Conservation (phyloP, 2,329 filamentous ascomycete species). For the Alternaria triticimaculans region DNA sequence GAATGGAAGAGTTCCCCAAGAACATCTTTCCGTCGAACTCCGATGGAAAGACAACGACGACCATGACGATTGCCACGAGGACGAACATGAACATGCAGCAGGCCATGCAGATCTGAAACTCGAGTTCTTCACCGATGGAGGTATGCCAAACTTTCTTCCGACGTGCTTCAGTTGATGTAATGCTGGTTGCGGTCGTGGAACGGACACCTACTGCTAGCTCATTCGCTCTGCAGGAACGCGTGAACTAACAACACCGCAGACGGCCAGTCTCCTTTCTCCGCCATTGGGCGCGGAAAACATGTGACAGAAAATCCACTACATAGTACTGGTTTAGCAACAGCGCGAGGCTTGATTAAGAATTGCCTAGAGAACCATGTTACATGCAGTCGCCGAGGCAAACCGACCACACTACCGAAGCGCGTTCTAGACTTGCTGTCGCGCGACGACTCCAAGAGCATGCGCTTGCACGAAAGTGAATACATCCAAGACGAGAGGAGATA, state of each 20-base stretch:
- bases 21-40: slow-evolving; percentile 44
- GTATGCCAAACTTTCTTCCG: slow-evolving; percentile 24
- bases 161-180: neutral
- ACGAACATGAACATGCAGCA: slow-evolving; percentile 27
- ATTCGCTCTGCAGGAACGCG: neutral
- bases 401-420: slow-evolving; percentile 37
- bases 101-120: slow-evolving; percentile 45
- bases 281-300: slow-evolving; percentile 42
- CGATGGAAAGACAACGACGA: slow-evolving; percentile 35
- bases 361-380: slow-evolving; percentile 41
- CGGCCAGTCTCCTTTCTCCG: slow-evolving; percentile 43
- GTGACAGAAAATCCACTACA: slow-evolving; percentile 40
- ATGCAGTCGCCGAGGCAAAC: slow-evolving; percentile 31
- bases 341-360: slow-evolving; percentile 35
- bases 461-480: slow-evolving; percentile 38
- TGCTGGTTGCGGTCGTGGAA: neutral
- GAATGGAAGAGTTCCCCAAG: slow-evolving; percentile 26
- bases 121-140: slow-evolving; percentile 46
- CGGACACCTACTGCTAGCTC: slow-evolving; percentile 5
- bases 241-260: slow-evolving; percentile 32
- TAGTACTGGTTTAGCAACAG: slow-evolving; percentile 33
- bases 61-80: slow-evolving; percentile 24
- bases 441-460: slow-evolving; percentile 38
- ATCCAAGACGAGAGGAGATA: slow-evolving; percentile 32
- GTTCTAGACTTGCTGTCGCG: slow-evolving; percentile 38